Evolutionary conservation across 2,329 filamentous ascomycete genomes (phyloP), one percentile per base, ranked within the genome.

Genomic region (Neospermospora avenae): DNA sequence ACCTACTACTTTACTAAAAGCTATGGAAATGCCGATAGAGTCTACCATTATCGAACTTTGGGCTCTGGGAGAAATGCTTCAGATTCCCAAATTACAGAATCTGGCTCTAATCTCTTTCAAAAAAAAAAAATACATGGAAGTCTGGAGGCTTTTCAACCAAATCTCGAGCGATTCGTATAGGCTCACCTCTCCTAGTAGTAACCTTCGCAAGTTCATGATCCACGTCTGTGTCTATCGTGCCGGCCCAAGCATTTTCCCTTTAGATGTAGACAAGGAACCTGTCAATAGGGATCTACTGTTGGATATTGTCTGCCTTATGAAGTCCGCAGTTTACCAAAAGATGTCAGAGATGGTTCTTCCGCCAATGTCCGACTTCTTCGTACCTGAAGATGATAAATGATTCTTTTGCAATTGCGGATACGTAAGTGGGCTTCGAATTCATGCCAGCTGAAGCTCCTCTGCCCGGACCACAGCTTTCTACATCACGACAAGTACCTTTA

Each of bases 61-160:
- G 57, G 20, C 49, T 4, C 42, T 63, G 11, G 60, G 49, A 0
- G 57, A 60, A 20, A 45, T 60, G 18, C 57, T 60, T 25, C 45
- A 22, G 5, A 41, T 60, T 22, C 53, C 57, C 3, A 4, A 18
- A 4, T 28, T 63, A 2, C 60, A 63, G 25, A 58, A 57, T 28
- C 16, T 41, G 3, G 28, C 54, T 2, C 24, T 63, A 7, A 28
- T 24, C 8, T 18, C 35, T 8, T 28, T 54, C 8, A 14, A 39
- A 39, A 14, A 39, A 7, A 39, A 13, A 6, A 31, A 10, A 7
- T 1, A 13, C 16, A 39, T 35, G 31, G 6, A 35, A 39, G 35
- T 11, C 35, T 14, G 16, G 35, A 8, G 16, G 16, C 16, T 8
- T 39, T 39, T 39, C 11, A 10, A 2, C 11, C 6, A 3, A 39